Percentiles rank a stretch among this genome's conserved stretches.
phyloP scores from a whole-genome alignment of 106 monocot species.

The Xerophyta viscosa region DNA sequence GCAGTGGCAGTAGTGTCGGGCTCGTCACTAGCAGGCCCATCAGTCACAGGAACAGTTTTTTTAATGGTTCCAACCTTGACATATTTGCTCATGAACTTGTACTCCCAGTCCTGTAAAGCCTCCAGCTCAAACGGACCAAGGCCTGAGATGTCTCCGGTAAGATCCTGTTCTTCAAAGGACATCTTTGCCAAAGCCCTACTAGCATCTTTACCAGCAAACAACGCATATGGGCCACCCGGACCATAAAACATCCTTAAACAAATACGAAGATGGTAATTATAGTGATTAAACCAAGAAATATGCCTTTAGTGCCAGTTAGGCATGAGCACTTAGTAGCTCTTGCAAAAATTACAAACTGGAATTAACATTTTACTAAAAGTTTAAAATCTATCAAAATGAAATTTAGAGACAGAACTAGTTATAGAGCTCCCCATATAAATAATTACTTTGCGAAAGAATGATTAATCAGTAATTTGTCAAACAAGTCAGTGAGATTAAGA shows the following conservation, averaged over 20 bases:
- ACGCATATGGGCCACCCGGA: conserved; percentile 72
- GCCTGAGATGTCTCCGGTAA: conserved; percentile 68
- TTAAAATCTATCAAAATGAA: too few relatives aligned
- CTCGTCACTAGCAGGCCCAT: not conserved
- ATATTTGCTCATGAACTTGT: conserved; percentile 84
- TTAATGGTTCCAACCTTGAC: conserved; percentile 60
- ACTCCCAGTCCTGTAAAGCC: conserved; percentile 80
- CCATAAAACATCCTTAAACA: conserved; percentile 76
- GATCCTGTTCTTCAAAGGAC: conserved; percentile 72
- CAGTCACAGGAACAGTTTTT: conserved; percentile 15
- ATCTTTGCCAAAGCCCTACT: conserved; percentile 87
- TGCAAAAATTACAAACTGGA: too few relatives aligned
- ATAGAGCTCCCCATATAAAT: too few relatives aligned
- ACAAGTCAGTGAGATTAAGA: too few relatives aligned
- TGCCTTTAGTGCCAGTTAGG: too few relatives aligned
- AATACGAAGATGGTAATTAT: not conserved
- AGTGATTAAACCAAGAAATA: not conserved
- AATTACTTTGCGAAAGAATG: too few relatives aligned
- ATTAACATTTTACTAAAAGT: too few relatives aligned
- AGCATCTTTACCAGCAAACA: conserved; percentile 83
- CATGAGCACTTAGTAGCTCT: too few relatives aligned
- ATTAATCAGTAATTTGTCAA: too few relatives aligned
- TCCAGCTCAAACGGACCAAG: conserved; percentile 64
- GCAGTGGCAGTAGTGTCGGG: not conserved
- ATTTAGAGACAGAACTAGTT: too few relatives aligned